Base-by-base conservation (phyloP, 345 rosid genomes). In the Abelmoschus esculentus region DNA sequence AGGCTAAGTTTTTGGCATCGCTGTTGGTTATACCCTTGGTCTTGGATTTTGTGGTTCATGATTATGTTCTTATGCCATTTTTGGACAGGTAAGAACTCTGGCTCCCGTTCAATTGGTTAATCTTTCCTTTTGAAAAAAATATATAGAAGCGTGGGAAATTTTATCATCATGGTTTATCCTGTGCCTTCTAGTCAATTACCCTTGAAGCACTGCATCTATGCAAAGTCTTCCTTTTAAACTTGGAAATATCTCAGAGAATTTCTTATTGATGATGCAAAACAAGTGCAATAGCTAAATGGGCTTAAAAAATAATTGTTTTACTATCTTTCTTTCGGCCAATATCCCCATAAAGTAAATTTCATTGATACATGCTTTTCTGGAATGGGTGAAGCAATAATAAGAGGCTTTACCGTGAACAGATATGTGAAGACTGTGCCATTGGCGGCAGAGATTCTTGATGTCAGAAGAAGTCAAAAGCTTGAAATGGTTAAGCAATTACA, bases 371-470 rank as follows among this genome's bases (percentile, higher is more conserved):
- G n/a, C 36, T 22, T 42, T 64, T 64, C 34, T 69, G 32, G 18
- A 19, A 69, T 40, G 63, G 42, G 4, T 14, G 13, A 52, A 40
- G 19, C 56, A 74, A 70, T 40, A 19, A 54, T 50, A 49, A 65
- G 49, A 61, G 38, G 47, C 70, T 52, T 38, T 50, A 19, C 63
- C 54, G 15, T 72, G 69, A 69, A 76, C 74, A 91, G 96, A 83
- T 91, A 93, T 78, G 96, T 91, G 76, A 88, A 88, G 85, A 88
- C 85, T 59, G 97, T 93, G 67, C 97, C 98, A 57, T 95, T 93
- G 84, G 97, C 96, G 62, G 97, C 96, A 3, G 82, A 83, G 82
- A 14, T 86, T 71, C 85, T 93, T 64, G 97, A 93, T 74, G 97
- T 93, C 72, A 89, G 90, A 79, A 83, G 85, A 72, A 67, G 47